A percentile compares a stretch with the other conserved stretches of the same genome.
These are phyloP conservation scores for Apiotrichum brassicae DNA, from an alignment of 1,284 basidiomycete genomes.

Conservation along the genomic window DNA sequence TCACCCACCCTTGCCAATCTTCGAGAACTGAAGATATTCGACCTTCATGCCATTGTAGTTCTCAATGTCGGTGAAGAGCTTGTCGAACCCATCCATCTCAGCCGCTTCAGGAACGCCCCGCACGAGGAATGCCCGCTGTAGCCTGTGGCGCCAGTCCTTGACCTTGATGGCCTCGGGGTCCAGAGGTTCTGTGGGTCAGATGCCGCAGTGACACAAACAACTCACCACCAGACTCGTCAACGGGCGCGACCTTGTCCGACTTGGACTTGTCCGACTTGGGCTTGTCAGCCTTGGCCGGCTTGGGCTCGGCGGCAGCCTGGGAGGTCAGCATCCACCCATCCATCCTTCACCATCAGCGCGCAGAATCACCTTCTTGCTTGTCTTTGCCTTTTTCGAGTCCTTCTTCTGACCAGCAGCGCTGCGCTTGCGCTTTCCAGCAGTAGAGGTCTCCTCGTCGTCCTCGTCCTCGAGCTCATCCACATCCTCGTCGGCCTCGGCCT, in stretches of 20 bases:
- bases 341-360: not conserved
- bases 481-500: slow-evolving; percentile 54
- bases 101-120: slow-evolving; percentile 50
- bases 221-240: slow-evolving; percentile 33
- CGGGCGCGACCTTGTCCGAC: slow-evolving; percentile 22
- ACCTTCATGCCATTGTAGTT: slow-evolving; percentile 74
- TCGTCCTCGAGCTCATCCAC: slow-evolving; percentile 58
- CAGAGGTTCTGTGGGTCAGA: not conserved
- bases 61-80: slow-evolving; percentile 76
- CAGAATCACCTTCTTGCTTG: slow-evolving; percentile 29
- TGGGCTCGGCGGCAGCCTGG: slow-evolving; percentile 37
- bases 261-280: slow-evolving; percentile 31
- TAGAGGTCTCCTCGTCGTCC: slow-evolving; percentile 53
- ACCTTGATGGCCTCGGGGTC: slow-evolving; percentile 69
- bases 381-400: slow-evolving; percentile 54
- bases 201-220: not conserved
- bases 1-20: slow-evolving; percentile 72
- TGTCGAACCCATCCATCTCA: slow-evolving; percentile 73
- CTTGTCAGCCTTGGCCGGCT: slow-evolving; percentile 48
- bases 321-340: not conserved
- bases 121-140: slow-evolving; percentile 77
- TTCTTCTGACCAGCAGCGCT: slow-evolving; percentile 49
- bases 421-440: slow-evolving; percentile 53
- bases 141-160: slow-evolving; percentile 80
- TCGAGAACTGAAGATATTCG: slow-evolving; percentile 82